Conservation (phyloP, 2,329 filamentous ascomycete species). For the Aureobasidium sp. region DNA sequence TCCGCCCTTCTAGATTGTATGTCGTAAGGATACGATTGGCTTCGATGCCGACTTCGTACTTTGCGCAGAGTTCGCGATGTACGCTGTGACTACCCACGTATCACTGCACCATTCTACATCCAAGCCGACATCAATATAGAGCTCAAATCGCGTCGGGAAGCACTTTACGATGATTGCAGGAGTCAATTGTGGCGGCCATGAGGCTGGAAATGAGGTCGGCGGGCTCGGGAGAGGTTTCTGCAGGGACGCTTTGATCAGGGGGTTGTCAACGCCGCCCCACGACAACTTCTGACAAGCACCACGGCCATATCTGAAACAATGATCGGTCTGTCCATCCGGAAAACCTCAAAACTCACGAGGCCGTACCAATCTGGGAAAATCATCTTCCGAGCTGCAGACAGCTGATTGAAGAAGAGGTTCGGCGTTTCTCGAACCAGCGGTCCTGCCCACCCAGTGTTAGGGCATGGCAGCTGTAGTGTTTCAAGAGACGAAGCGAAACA, state of each 20-base stretch:
- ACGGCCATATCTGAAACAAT: neutral
- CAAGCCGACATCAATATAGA: neutral
- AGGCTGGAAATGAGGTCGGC: neutral
- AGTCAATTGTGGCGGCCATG: neutral
- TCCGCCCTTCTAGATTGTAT: neutral
- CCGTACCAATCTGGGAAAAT: neutral
- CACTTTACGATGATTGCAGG: neutral
- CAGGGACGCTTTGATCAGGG: neutral
- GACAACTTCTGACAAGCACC: neutral
- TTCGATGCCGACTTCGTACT: neutral
- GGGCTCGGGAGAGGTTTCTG: neutral
- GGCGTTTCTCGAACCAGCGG: neutral
- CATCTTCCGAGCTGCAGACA: neutral
- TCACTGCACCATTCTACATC: neutral
- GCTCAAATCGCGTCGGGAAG: neutral
- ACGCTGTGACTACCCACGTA: neutral
- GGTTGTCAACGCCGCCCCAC: neutral
- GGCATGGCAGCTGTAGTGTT: constrained; percentile 5
- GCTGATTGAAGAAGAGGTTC: neutral
- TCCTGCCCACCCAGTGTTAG: neutral
- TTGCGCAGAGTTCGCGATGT: no score
- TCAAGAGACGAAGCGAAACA: constrained; percentile 4
- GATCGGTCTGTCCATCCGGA: neutral
- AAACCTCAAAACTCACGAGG: neutral
- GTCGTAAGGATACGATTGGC: neutral